Evolutionary conservation across 2,329 filamentous ascomycete species (phyloP), one percentile per base, ranked within the genome.

Genomic region (Mycocentrospora acerina): DNA sequence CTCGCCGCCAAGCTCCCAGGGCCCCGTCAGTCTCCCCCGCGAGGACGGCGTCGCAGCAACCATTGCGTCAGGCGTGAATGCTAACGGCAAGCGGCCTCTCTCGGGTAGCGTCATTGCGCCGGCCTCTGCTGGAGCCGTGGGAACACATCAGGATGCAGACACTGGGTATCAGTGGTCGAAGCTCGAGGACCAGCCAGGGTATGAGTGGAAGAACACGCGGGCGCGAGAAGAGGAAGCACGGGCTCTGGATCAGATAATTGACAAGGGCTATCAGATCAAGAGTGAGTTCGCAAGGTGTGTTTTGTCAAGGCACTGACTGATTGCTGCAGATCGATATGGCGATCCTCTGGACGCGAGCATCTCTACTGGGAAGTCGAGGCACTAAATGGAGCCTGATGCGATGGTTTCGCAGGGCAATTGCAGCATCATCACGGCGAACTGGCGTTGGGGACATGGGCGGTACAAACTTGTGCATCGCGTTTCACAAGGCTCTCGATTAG

Each of bases 1-100:
- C 37, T 79, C 77, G 8, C 78, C 78, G 24, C 77, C 78, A 16
- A 73, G 74, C 37, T 79, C 77, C 2, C 77, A 80, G 53, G 60
- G 53, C 33, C 49, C 57, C 29, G 32, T 53, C 24, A 30, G 44
- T 10, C 43, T 53, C 15, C 33, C 53, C 31, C 61, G 56, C 34
- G 55, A 58, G 30, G 51, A 57, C 14, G 40, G 35, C 38, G 40
- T 48, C 34, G 32, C 47, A 17, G 43, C 53, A 16, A 48, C 46
- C 12, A 45, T 54, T 24, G 40, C 47, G 10, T 53, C 58, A 3
- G 47, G 53, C 8, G 49, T 67, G 29, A 68, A 68, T 44, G 60
- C 58, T 4, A 69, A 69, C 44, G 66, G 64, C 19, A 69, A 69
- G 44, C 57, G 66, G 14, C 57, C 61, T 13, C 33, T 55, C 8